Base-by-base conservation (phyloP, 352 stramenopile genomes). In the Phytophthora pini region DNA sequence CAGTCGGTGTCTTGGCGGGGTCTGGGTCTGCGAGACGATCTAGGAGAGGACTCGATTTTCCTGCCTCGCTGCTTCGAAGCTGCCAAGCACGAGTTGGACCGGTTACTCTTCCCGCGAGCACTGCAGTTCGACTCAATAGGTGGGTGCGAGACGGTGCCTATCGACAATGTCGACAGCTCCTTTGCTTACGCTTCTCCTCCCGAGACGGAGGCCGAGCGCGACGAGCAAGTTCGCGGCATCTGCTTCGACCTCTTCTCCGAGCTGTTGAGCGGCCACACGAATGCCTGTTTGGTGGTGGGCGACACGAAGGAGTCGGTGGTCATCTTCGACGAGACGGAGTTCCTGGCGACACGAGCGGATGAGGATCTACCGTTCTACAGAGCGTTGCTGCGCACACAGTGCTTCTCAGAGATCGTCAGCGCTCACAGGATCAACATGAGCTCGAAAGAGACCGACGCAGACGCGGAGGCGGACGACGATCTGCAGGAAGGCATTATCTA, bases 291-390 rank as follows among this genome's bases (percentile, higher is more conserved):
- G 7, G 84, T 93, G 34, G 87, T 95, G 39, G 87, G 87, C 40
- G 87, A 95, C 65, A 92, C 85, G 41, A 92, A 88, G 40, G 87
- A 95, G 63, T 95, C 85, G 3, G 87, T 95, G 17, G 86, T 95
- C 38, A 95, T 95, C 51, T 95, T 95, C 47, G 87, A 95, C 47
- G 87, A 95, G 67, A 91, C 71, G 5, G 81, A 95, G 67, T 95
- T 95, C 53, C 74, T 93, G 27, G 74, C 84, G 15, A 84, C 80
- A 29, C 80, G 80, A 44, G 70, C 75, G 4, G 70, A 78, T 0
- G 74, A 88, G 48, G 87, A 93, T 43, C 58, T 72, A 52, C 61
- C 66, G 5, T 95, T 93, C 64, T 90, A 90, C 63, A 63, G 84
- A 31, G 72, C 79, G 34, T 68, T 95, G 1, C 68, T 95, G 50